A percentile compares a stretch with the other conserved stretches of the same genome.
These are phyloP conservation scores for Hypholoma sublateritium DNA, from an alignment of 768 basidiomycete genomes.

Conservation along the genomic window DNA sequence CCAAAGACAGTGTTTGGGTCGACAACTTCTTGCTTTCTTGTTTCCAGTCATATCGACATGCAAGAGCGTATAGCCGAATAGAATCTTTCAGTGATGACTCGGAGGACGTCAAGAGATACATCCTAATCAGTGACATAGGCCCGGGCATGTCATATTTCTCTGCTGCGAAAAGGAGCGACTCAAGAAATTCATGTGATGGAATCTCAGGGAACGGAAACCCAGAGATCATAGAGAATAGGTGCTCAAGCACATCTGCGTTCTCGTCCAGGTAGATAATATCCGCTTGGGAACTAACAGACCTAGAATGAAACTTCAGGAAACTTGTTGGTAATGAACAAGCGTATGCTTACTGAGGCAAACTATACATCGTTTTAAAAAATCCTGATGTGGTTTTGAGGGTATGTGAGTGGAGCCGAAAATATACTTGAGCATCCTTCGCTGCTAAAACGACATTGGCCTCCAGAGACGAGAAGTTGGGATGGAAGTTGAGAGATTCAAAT, in stretches of 20 bases:
- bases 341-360: constrained; percentile 44
- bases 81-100: constrained; percentile 46
- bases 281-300: constrained; percentile 3
- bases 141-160: constrained; percentile 76
- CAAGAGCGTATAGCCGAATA: constrained; percentile 52
- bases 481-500: constrained; percentile 25
- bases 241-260: constrained; percentile 52
- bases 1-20: constrained; percentile 49
- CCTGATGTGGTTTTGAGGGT: constrained; percentile 63
- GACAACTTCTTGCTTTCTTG: constrained; percentile 57
- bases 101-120: constrained; percentile 56
- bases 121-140: constrained; percentile 57
- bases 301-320: background rate
- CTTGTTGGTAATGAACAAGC: background rate
- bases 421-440: constrained; percentile 45
- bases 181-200: constrained; percentile 51
- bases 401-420: constrained; percentile 59
- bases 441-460: constrained; percentile 59
- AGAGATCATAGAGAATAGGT: constrained; percentile 59
- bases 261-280: constrained; percentile 57
- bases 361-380: constrained; percentile 64
- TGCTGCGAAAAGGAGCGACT: constrained; percentile 57
- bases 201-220: constrained; percentile 53
- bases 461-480: constrained; percentile 49
- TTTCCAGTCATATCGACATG: constrained; percentile 60